Evolutionary conservation across 2,329 filamentous ascomycete genomes (phyloP).

Genomic region (Zasmidium cellare): DNA sequence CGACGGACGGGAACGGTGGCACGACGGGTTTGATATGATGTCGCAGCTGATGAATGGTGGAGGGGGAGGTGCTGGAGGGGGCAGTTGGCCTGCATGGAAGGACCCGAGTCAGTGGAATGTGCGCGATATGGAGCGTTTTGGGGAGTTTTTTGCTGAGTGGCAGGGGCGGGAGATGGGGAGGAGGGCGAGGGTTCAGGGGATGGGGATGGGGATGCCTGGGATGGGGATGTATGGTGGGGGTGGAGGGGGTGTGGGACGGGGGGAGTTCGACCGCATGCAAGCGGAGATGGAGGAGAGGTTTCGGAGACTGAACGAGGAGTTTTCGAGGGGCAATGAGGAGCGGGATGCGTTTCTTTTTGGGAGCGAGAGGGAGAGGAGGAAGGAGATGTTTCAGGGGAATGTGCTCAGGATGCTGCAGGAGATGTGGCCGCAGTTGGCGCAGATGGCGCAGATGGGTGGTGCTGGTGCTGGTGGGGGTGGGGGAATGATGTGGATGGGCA

Average conservation of each 20-base stretch:
- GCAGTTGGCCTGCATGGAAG: constrained; percentile 17
- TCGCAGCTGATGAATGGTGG: constrained; percentile 15
- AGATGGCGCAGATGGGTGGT: constrained; percentile 17
- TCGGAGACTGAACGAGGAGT: constrained; percentile 22
- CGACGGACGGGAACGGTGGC: constrained; percentile 25
- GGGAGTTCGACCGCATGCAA: constrained; percentile 17
- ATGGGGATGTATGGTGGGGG: neutral
- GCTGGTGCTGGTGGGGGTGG: neutral
- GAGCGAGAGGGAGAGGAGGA: constrained; percentile 23
- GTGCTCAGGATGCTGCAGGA: constrained; percentile 28
- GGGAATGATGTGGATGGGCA: neutral
- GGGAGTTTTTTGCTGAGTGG: constrained; percentile 26
- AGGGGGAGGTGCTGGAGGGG: constrained; percentile 6
- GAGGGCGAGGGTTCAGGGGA: neutral
- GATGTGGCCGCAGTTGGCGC: constrained; percentile 25
- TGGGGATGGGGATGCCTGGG: neutral
- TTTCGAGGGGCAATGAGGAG: constrained; percentile 18
- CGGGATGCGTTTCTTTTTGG: constrained; percentile 27
- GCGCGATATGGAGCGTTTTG: constrained; percentile 29
- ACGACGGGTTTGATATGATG: constrained; percentile 27
- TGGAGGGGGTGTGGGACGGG: constrained; percentile 3
- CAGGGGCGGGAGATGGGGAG: constrained; percentile 18
- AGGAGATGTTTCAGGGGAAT: constrained; percentile 25
- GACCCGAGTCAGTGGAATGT: constrained; percentile 23
- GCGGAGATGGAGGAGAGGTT: constrained; percentile 19